Evolutionary conservation across 2,329 filamentous ascomycete genomes (phyloP), one percentile per base, ranked within the genome.

Genomic region (Emericellopsis cladophorae): DNA sequence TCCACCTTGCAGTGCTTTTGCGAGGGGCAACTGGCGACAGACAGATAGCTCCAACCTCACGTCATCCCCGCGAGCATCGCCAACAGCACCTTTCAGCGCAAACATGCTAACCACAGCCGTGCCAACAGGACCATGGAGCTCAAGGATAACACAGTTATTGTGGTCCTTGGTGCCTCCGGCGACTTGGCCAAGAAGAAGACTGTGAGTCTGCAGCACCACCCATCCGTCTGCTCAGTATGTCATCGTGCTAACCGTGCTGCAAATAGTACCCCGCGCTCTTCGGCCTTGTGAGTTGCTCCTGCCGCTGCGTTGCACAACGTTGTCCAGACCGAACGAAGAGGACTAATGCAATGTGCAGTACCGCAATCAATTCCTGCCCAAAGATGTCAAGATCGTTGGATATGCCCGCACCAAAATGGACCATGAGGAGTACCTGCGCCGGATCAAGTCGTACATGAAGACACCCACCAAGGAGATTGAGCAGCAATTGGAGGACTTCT

Each of bases 351-450:
- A 49, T 45, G 40, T 40, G 48, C 59, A 95, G 89, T 95, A 90
- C 71, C 87, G 92, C 60, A 98, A 98, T 72, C 90, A 95, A 67
- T 98, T 96, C 72, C 84, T 98, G 40, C 92, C 80, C 54, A 94
- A 94, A 67, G 88, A 93, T 65, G 88, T 95, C 66, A 85, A 81
- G 65, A 95, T 98, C 60, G 80, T 98, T 56, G 92, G 92, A 71
- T 98, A 98, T 86, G 92, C 92, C 55, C 82, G 92, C 61, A 98
- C 92, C 54, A 95, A 95, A 74, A 98, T 98, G 92, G 89, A 96
- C 68, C 88, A 90, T 57, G 81, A 87, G 49, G 92, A 98, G 65
- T 96, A 85, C 70, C 75, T 96, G 59, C 85, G 82, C 67, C 79
- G 92, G 52, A 88, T 98, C 66, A 90, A 84, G 68, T 95, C 88